Evolutionary conservation across 1,139 yeast species (phyloP), one percentile per base, ranked within the genome.

Genomic region (Kodamaea ohmeri): DNA sequence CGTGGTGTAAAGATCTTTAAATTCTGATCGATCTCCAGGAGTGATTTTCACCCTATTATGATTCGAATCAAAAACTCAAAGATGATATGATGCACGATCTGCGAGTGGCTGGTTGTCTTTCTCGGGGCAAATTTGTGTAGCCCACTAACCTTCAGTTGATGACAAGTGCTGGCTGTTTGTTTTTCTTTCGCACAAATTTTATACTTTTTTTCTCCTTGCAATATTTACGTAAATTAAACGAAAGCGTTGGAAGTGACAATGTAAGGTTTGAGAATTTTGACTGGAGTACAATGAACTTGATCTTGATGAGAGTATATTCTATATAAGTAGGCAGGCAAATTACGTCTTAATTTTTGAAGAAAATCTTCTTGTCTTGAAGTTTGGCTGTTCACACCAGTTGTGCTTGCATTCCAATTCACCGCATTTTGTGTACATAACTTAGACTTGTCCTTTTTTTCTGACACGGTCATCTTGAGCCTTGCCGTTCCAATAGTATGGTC

Each of bases 111-210:
- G 34, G 34, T 20, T 26, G 7, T 31, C 25, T 21, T 21, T 12
- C 25, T 31, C 14, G n/a, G 26, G 34, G 20, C 19, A 18, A n/a
- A 16, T 27, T 27, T 27, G 30, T 27, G 30, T 16, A 19, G 21
- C 35, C 24, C 16, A 24, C 17, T 20, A n/a, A 11, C 33, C 24
- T 34, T 34, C 27, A 25, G 24, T 25, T 17, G 35, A 25, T 36
- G 35, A 28, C 35, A 42, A 40, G 35, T 44, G 40, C 38, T 44
- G 40, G 40, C 20, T 30, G 18, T 20, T 14, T 18, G 35, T 28
- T 37, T 32, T 32, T 16, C 30, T 25, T 17, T 25, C 24, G 27
- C 16, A 36, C 26, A 19, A 15, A 14, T 13, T 25, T 32, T 25
- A 6, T 5, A 4, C 11, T 32, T 34, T 34, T 34, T 34, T 26